Percentiles rank a stretch among this genome's conserved stretches.
Conservation (phyloP, 2,329 filamentous ascomycete genomes). For the Alternaria viburni region DNA sequence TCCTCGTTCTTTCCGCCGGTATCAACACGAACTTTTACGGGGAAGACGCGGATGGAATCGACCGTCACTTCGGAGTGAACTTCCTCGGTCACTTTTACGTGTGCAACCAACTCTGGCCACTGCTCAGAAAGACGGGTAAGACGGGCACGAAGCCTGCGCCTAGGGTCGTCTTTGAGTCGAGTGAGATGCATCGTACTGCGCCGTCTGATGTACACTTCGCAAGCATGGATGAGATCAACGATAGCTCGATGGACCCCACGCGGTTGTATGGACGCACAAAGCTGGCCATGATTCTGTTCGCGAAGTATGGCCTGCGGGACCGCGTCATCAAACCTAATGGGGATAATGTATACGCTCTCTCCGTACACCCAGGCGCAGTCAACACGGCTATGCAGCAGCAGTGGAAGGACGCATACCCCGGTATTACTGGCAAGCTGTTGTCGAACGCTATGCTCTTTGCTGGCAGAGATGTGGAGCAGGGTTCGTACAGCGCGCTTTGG, state of each 20-base stretch:
- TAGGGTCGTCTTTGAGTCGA: slow-evolving; percentile 52
- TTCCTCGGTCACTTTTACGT: neutral
- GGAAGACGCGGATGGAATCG: neutral
- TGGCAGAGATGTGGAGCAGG: slow-evolving; percentile 51
- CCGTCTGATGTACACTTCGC: slow-evolving; percentile 49
- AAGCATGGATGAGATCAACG: slow-evolving; percentile 53
- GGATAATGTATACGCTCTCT: slow-evolving; percentile 51
- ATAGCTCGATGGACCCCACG: slow-evolving; percentile 41
- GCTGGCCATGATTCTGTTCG: slow-evolving; percentile 52
- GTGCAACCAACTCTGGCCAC: neutral
- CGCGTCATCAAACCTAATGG: slow-evolving; percentile 52
- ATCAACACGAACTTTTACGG: neutral
- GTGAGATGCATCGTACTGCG: slow-evolving; percentile 50
- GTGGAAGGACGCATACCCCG: slow-evolving; percentile 56
- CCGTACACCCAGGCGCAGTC: slow-evolving; percentile 52
- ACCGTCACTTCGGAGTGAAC: neutral
- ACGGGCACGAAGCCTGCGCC: slow-evolving; percentile 37
- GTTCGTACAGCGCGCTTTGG: slow-evolving; percentile 52
- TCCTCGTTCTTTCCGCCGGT: neutral
- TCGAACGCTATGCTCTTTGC: slow-evolving; percentile 44
- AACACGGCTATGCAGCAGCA: slow-evolving; percentile 56
- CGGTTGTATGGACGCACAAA: slow-evolving; percentile 53
- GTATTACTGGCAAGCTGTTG: slow-evolving; percentile 49
- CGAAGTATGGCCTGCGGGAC: slow-evolving; percentile 51
- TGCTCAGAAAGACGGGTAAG: neutral